These are phyloP conservation scores for Pleurotus eryngii DNA, from an alignment of 768 basidiomycete genomes.

Conservation along the genomic window DNA sequence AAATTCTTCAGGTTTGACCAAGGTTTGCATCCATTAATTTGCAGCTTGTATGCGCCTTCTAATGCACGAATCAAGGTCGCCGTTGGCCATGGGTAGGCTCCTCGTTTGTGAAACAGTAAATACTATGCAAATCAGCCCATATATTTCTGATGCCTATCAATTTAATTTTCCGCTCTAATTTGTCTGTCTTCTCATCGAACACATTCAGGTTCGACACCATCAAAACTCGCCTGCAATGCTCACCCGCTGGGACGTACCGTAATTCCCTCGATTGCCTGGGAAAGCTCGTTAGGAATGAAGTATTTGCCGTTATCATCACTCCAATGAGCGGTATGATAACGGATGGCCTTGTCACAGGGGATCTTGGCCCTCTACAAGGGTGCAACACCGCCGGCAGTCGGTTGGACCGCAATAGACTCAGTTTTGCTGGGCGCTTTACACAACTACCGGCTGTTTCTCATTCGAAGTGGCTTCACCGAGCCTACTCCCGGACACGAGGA, in stretches of 20 bases:
- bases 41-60: no score
- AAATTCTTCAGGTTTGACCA: constrained; percentile 41
- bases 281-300: constrained; percentile 60
- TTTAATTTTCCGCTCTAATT: not conserved
- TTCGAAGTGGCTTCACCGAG: constrained; percentile 53
- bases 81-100: constrained; percentile 62
- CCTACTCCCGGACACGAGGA: constrained; percentile 36
- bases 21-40: constrained; percentile 28
- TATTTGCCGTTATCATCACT: constrained; percentile 17
- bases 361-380: constrained; percentile 70
- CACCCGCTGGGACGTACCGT: constrained; percentile 58
- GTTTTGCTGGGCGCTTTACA: constrained; percentile 67
- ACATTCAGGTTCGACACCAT: constrained; percentile 62
- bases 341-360: constrained; percentile 35
- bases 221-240: constrained; percentile 71
- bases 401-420: constrained; percentile 73
- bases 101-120: no score
- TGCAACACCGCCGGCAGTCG: constrained; percentile 67
- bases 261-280: constrained; percentile 58
- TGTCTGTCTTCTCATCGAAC: constrained; percentile 6
- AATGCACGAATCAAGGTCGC: constrained; percentile 41
- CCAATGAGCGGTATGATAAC: not conserved
- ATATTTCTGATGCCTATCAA: no score
- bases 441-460: constrained; percentile 64
- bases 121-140: no score